Evolutionary conservation across 257 asterid genomes (phyloP).

Genomic region (Primulina eburnea): DNA sequence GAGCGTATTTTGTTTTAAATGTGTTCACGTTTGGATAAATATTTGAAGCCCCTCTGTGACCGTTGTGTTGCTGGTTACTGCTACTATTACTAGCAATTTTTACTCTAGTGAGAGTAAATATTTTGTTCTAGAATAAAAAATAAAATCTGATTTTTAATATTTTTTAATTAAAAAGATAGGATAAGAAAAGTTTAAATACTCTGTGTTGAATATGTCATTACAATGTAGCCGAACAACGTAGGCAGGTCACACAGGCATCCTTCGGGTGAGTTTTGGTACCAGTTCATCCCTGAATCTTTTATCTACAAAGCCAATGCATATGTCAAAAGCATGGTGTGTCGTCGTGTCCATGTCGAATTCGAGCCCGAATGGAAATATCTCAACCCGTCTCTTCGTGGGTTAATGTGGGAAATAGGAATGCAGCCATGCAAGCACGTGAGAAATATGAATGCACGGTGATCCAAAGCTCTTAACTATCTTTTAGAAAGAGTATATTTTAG

Average conservation of each 20-base stretch:
- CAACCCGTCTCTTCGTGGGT: neutral
- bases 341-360: neutral
- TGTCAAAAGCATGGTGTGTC: neutral
- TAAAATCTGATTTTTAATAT: neutral
- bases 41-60: conserved; percentile 56
- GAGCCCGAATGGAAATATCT: too few species aligned
- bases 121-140: neutral
- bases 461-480: conserved; percentile 21
- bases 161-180: neutral
- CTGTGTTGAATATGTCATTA: neutral
- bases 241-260: too few species aligned
- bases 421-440: conserved; percentile 43
- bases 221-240: too few species aligned
- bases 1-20: conserved; percentile 55
- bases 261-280: too few species aligned
- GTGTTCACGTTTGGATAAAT: conserved; percentile 65
- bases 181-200: too few species aligned
- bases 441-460: conserved; percentile 28
- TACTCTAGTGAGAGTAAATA: neutral
- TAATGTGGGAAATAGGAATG: conserved; percentile 1
- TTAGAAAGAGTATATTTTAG: too few species aligned
- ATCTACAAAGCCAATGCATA: too few species aligned
- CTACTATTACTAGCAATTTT: neutral
- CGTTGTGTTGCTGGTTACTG: conserved; percentile 27
- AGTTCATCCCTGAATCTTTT: too few species aligned